A percentile compares a stretch with the other conserved stretches of the same genome.
Evolutionary conservation across 73 alveolate genomes (phyloP).

Genomic region (Tetrahymena thermophila): DNA sequence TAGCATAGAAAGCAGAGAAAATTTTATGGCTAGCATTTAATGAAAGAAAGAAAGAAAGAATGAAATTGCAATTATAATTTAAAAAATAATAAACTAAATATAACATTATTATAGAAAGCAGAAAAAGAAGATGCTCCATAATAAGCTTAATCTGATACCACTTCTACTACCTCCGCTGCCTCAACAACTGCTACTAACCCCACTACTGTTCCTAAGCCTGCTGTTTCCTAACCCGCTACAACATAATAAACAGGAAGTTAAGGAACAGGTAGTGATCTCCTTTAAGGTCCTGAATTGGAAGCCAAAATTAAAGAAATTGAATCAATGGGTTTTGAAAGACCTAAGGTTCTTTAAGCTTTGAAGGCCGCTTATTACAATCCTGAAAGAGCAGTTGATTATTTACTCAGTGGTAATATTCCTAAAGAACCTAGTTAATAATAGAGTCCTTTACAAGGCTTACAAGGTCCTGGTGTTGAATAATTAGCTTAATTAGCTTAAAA

Average conservation of each 20-base stretch:
- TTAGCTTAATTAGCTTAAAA: not conserved
- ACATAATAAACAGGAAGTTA: not conserved
- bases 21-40: not conserved
- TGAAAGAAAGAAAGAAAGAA: not conserved
- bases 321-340: conserved; percentile 30
- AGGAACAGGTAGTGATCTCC: conserved; percentile 1
- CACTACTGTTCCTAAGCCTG: not conserved
- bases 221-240: not conserved
- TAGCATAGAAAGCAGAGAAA: no score
- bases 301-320: conserved; percentile 9
- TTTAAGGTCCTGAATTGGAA: conserved; percentile 28
- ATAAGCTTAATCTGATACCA: conserved; percentile 3
- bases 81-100: not conserved
- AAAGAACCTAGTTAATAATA: no score
- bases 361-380: conserved; percentile 43
- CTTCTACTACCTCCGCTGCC: conserved; percentile 16
- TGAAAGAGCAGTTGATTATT: conserved; percentile 43
- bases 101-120: not conserved
- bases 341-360: conserved; percentile 20
- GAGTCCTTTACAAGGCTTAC: no score
- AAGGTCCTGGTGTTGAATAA: not conserved
- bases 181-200: not conserved
- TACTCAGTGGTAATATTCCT: conserved; percentile 13
- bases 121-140: conserved; percentile 34
- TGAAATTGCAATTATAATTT: not conserved